Percentiles rank a stretch among this genome's conserved stretches.
These are phyloP conservation scores for Penicillium paradoxum DNA, from an alignment of 495 filamentous ascomycete genomes.

Conservation along the genomic window DNA sequence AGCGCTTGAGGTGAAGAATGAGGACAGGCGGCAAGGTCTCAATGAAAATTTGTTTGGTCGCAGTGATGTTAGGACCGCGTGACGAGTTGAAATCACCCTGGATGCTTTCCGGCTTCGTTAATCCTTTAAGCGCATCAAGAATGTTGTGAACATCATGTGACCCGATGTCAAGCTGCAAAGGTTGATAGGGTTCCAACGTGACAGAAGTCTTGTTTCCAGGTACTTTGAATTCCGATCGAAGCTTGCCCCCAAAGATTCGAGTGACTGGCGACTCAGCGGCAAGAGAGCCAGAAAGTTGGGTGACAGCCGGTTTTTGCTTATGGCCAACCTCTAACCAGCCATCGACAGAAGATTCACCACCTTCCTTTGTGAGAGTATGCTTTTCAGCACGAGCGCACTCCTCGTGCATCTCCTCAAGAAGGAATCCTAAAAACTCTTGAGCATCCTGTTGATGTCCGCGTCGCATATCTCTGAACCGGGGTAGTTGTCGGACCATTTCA, in stretches of 20 bases:
- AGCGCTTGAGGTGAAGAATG: constrained; percentile 93
- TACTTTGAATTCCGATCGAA: constrained; percentile 83
- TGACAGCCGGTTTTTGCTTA: constrained; percentile 81
- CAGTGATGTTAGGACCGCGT: constrained; percentile 67
- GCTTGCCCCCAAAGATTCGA: constrained; percentile 89
- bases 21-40: constrained; percentile 89
- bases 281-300: constrained; percentile 77
- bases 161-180: constrained; percentile 91
- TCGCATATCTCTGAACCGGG: constrained; percentile 87
- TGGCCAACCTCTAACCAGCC: constrained; percentile 94
- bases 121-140: constrained; percentile 77
- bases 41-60: constrained; percentile 92
- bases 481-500: constrained; percentile 78
- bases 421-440: constrained; percentile 92
- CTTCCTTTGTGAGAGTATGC: constrained; percentile 37
- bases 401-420: constrained; percentile 88
- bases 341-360: constrained; percentile 38
- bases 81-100: constrained; percentile 84
- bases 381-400: constrained; percentile 79
- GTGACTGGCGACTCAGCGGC: constrained; percentile 75
- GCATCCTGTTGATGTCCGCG: constrained; percentile 97
- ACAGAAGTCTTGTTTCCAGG: constrained; percentile 85
- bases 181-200: constrained; percentile 88
- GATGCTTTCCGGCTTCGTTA: constrained; percentile 78
- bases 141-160: constrained; percentile 81